Evolutionary conservation across 208 protist genomes (phyloP).

Genomic region (Acanthamoeba royreba): DNA sequence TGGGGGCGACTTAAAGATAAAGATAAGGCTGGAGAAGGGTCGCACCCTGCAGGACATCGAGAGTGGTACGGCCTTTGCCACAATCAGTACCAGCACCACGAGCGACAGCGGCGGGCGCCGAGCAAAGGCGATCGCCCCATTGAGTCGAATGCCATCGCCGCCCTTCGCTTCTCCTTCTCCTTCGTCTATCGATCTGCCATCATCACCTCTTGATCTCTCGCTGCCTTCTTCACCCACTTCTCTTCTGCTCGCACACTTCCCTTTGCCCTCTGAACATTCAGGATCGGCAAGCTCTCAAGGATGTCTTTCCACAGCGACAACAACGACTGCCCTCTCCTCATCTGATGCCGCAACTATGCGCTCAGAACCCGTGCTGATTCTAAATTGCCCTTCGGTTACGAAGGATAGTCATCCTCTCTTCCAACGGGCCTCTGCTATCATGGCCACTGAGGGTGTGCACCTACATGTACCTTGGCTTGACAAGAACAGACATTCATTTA

Average conservation of each 20-base stretch:
- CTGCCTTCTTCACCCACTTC: background rate
- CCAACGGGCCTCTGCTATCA: background rate
- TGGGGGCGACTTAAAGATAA: background rate
- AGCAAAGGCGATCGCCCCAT: background rate
- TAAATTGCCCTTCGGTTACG: background rate
- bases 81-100: background rate
- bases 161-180: no score
- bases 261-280: no score
- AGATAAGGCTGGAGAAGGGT: background rate
- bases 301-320: no score
- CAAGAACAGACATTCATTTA: no score
- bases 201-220: background rate
- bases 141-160: background rate
- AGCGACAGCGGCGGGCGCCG: no score
- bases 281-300: no score
- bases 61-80: background rate
- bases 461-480: no score
- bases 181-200: background rate
- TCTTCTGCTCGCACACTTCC: background rate
- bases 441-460: no score
- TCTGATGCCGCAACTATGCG: background rate
- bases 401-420: background rate
- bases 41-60: background rate
- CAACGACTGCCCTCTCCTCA: background rate
- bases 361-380: background rate